These are phyloP conservation scores for Tricholoma matsutake DNA, from an alignment of 768 basidiomycete species.

Conservation along the genomic window DNA sequence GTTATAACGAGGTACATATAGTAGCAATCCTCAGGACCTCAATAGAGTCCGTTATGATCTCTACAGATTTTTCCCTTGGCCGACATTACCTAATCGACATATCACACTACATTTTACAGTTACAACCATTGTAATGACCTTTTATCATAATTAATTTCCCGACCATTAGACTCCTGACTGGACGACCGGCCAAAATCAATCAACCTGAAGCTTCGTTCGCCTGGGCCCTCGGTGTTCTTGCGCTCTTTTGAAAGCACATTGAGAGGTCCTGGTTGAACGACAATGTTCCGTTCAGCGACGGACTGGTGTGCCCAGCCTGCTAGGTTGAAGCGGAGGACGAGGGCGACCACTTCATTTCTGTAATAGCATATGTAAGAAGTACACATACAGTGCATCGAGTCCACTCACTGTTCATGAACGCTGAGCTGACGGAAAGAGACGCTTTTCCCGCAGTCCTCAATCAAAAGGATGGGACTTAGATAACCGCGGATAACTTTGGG, in stretches of 20 bases:
- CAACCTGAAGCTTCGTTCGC: neutral
- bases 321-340: neutral
- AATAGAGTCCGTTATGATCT: too few species aligned
- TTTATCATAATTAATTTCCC: too few species aligned
- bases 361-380: too few species aligned
- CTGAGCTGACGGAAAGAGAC: neutral
- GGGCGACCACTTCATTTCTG: neutral
- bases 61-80: too few species aligned
- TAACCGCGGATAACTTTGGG: neutral
- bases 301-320: constrained; percentile 4
- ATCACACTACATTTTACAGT: too few species aligned
- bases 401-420: neutral
- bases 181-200: constrained; percentile 2
- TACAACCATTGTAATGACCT: too few species aligned
- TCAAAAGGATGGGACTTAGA: constrained; percentile 1
- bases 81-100: too few species aligned
- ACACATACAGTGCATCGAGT: neutral
- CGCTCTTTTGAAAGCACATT: neutral
- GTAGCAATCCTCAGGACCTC: too few species aligned
- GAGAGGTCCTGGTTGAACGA: neutral
- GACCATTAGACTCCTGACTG: too few species aligned
- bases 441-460: constrained; percentile 1
- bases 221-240: neutral
- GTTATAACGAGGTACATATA: too few species aligned
- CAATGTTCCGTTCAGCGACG: neutral